Base-by-base conservation (phyloP, 179 eudicot genomes). In the Actinidia chinensis region DNA sequence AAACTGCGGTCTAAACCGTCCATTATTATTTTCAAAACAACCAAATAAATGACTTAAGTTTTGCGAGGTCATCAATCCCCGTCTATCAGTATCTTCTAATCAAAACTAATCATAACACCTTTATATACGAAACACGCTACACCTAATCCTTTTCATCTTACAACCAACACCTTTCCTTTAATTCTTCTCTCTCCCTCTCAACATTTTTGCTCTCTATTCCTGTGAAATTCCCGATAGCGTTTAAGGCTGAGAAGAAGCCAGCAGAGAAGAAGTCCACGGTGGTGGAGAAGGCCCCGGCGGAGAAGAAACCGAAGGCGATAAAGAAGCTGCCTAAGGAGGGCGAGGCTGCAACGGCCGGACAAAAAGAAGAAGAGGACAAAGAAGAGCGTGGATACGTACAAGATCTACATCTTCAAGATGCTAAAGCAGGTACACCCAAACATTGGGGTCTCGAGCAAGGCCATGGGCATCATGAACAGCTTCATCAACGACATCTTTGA, bases 331-430 rank as follows among this genome's bases (percentile, higher is more conserved):
- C 90, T 0, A 86, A 89, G 74, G 89, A 89, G 15, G 91, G 82
- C 60, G 86, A 86, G 0, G 83, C 87, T 3, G 88, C 75, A 12
- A 80, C 83, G 7, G 88, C 74, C 2, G 89, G 86, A 89, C 87
- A 89, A 88, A 88, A 89, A 86, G 88, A 89, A 86, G 88, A 89
- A 89, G 92, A 86, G 84, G 64, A 77, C 81, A 83, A 84, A 84
- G 87, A 89, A 89, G 83, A 89, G 85, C 80, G 89, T 88, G 0
- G 92, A 88, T 71, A 89, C 92, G 3, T 89, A 89, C 87, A 89
- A 89, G 92, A 89, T 89, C 83, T 89, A 89, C 85, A 89, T 89
- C 85, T 87, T 87, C 82, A 89, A 87, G 84, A 89, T 87, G 4
- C 82, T 88, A 42, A 88, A 88, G 75, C 90, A 88, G 79, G 90